Evolutionary conservation across 2,329 filamentous ascomycete genomes (phyloP), one percentile per base, ranked within the genome.

Genomic region (Trichoderma koningii): DNA sequence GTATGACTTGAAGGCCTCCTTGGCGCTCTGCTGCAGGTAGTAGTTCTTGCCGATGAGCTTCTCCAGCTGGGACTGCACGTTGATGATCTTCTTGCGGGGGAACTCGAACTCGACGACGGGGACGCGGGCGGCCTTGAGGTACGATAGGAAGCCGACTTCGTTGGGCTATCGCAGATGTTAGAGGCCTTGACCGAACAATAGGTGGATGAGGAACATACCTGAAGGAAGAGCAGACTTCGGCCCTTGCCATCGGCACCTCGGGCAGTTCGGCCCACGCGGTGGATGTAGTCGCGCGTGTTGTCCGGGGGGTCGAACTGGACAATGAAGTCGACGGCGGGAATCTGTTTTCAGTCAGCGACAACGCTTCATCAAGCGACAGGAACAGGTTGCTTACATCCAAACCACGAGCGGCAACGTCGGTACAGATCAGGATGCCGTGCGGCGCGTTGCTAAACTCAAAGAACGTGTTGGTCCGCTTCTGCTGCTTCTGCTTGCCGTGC

Each of bases 391-490:
- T 76, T 77, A 89, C 87, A 83, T 98, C 95, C 55, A 99, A 85
- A 42, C 95, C 95, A 82, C 95, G 85, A 3, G 95, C 95, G 52
- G 95, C 95, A 68, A 99, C 95, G 73, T 99, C 95, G 0, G 95
- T 99, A 80, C 93, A 97, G 71, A 99, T 95, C 62, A 99, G 79
- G 0, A 91, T 96, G 26, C 94, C 95, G 69, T 90, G 87, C 69
- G 88, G 88, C 19, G 93, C 83, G 68, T 85, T 85, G 76, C 82
- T 83, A 76, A 99, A 99, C 76, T 98, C 94, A 77, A 98, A 99
- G 77, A 99, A 99, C 0, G 93, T 97, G 75, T 96, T 96, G 26
- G 95, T 99, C n/a, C 95, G 91, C 78, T 97, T 97, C 79, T 97
- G 93, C 79, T 99, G 95, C 80, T 99, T 99, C 79, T 97, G 92